phyloP scores from a whole-genome alignment of 2,329 filamentous ascomycete species.

The Sclerotinia glacialis region DNA sequence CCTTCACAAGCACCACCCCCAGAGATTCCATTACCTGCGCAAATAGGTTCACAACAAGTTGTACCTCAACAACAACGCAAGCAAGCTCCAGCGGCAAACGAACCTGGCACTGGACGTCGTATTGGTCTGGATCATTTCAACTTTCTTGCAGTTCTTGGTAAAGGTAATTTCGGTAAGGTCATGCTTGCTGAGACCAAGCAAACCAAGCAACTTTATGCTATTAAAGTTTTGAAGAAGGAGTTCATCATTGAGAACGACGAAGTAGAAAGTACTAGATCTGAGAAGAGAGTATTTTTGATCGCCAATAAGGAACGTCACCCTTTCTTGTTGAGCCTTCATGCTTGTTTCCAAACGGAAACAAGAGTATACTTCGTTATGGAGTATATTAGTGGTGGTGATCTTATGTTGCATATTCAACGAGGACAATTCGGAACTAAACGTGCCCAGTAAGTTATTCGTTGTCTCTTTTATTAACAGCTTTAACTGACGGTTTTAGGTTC shows the following conservation, averaged over 20 bases:
- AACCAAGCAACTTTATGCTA: conserved; percentile 88
- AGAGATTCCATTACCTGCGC: conserved; percentile 21
- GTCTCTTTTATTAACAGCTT: conserved; percentile 28
- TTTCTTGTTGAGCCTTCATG: conserved; percentile 91
- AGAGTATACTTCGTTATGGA: conserved; percentile 99
- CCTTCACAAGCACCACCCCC: conserved; percentile 36
- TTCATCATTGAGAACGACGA: conserved; percentile 99
- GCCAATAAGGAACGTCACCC: conserved; percentile 97
- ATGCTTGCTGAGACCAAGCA: conserved; percentile 98
- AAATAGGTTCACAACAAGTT: conserved; percentile 36
- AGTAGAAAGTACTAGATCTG: conserved; percentile 94
- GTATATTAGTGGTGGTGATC: conserved; percentile 95
- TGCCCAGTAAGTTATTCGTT: conserved; percentile 68
- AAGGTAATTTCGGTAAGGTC: conserved; percentile 99
- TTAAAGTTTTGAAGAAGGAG: conserved; percentile 99
- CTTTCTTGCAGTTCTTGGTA: conserved; percentile 94
- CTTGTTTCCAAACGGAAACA: conserved; percentile 98
- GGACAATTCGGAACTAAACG: conserved; percentile 94
- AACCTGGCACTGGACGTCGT: conserved; percentile 71
- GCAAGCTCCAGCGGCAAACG: conserved; percentile 66
- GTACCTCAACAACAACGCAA: conserved; percentile 45
- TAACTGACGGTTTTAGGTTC: conserved; percentile 56
- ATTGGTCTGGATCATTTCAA: conserved; percentile 99
- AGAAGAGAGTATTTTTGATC: conserved; percentile 95
- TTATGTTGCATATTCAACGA: conserved; percentile 98